Base-by-base conservation (phyloP, 1,284 basidiomycete species). In the Ganoderma resinaceum region DNA sequence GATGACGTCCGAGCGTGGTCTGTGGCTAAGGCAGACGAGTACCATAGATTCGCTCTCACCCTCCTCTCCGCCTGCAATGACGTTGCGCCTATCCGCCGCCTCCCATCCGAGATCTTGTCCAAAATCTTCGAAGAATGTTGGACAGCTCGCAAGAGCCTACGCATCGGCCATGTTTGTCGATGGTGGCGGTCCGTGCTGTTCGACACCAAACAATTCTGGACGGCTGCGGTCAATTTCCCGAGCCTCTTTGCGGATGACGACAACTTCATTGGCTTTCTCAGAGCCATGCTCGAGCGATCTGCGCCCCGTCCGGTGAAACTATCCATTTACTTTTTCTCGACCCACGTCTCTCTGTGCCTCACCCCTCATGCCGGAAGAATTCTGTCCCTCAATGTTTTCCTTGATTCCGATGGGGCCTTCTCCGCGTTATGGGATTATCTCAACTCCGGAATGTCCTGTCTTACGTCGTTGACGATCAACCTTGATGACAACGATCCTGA, bases 61-160 rank as follows among this genome's bases (percentile, higher is more conserved):
- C 12, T 64, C 9, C 63, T 64, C 53, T 31, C 31, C 31, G 31
- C 59, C 18, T 37, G 35, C 61, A 64, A 64, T 33, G 18, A 18
- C 18, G n/a, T 43, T 29, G 63, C 55, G 12, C 53, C 63, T 9
- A 64, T 64, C 26, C 63, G 58, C 29, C 9, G 20, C 7, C 37
- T 64, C 18, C 63, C 55, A 31, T 12, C 11, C 40, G 63, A 64
- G 18, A 16, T 59, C 9, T 31, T 64, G 20, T 46, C 55, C 9
- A 33, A 46, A 6, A 42, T 64, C 18, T 46, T 64, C 31, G 35
- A 37, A 18, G 18, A 49, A 2, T 43, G 26, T 7, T 64, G 63
- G 63, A 8, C 29, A 8, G 20, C 37, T 26, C 23, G 38, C 38
- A 23, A 12, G 6, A 58, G 63, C 31, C 5, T 46, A 1, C 31